Conservation (phyloP, 169 alveolate genomes). For the Plasmodium inui region DNA sequence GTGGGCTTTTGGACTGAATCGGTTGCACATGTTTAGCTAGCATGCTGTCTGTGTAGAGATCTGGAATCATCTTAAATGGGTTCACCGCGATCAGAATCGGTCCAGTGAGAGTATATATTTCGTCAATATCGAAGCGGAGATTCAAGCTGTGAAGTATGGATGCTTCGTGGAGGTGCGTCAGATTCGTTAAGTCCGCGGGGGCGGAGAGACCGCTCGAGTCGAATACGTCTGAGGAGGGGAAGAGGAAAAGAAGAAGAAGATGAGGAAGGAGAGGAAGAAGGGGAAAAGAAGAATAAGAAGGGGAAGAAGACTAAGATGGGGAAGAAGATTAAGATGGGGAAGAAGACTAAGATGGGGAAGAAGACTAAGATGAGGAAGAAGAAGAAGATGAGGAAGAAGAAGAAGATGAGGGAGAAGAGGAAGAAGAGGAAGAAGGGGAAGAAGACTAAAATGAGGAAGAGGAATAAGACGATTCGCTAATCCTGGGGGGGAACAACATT, state of each 20-base stretch:
- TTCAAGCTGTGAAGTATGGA: slow-evolving; percentile 94
- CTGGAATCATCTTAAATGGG: slow-evolving; percentile 92
- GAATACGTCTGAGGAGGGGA: slow-evolving; percentile 20
- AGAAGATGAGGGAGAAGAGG: neutral
- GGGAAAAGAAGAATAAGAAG: too few relatives aligned
- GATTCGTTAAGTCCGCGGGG: slow-evolving; percentile 90
- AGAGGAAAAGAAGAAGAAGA: neutral
- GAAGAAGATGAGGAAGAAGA: neutral
- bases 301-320: slow-evolving; percentile 13
- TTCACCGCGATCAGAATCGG: slow-evolving; percentile 97
- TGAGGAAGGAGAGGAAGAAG: neutral
- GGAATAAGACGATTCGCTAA: neutral
- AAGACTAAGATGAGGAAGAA: neutral
- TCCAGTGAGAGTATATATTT: slow-evolving; percentile 97
- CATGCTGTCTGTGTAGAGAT: slow-evolving; percentile 80
- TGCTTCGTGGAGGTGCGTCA: slow-evolving; percentile 93
- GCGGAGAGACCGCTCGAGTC: slow-evolving; percentile 69
- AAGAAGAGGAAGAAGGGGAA: neutral
- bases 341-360: neutral
- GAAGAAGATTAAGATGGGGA: too few relatives aligned
- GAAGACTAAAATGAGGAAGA: too few relatives aligned
- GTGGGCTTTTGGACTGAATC: slow-evolving; percentile 88
- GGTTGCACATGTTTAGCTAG: slow-evolving; percentile 78
- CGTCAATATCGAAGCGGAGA: slow-evolving; percentile 91
- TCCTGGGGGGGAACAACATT: neutral